Conservation (phyloP, 2,329 filamentous ascomycete genomes). For the Phyllosticta citrichinensis region DNA sequence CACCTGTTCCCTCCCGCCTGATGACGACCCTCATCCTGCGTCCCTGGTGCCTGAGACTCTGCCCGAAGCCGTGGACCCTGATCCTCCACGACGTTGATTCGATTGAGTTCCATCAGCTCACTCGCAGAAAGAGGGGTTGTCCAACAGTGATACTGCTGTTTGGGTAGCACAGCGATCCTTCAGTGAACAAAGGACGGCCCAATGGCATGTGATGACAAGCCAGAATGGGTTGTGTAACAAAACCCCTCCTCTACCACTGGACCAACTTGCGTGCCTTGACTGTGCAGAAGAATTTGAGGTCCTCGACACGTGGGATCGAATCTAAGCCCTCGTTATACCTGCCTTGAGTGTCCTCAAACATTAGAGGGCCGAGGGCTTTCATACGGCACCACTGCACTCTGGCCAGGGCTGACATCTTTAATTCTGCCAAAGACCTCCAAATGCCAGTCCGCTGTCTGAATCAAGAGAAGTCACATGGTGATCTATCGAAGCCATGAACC, state of each 20-base stretch:
- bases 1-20: not conserved
- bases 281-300: not conserved
- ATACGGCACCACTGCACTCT: not conserved
- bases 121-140: not conserved
- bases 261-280: not conserved
- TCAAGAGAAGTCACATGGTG: too few relatives aligned
- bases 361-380: not conserved
- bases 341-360: not conserved
- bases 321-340: not conserved
- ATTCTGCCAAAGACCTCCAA: too few relatives aligned
- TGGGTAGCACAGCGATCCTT: not conserved
- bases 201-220: not conserved
- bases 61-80: not conserved
- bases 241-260: not conserved
- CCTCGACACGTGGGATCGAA: not conserved
- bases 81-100: not conserved
- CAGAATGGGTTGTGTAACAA: not conserved
- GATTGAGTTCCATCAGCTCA: not conserved
- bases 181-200: not conserved
- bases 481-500: not conserved
- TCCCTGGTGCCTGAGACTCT: not conserved
- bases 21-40: not conserved
- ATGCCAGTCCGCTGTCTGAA: too few relatives aligned
- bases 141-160: not conserved
- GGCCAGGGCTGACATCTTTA: not conserved